These are phyloP conservation scores for Thraustochytrium striatum DNA, from an alignment of 352 stramenopile genomes.

Conservation along the genomic window DNA sequence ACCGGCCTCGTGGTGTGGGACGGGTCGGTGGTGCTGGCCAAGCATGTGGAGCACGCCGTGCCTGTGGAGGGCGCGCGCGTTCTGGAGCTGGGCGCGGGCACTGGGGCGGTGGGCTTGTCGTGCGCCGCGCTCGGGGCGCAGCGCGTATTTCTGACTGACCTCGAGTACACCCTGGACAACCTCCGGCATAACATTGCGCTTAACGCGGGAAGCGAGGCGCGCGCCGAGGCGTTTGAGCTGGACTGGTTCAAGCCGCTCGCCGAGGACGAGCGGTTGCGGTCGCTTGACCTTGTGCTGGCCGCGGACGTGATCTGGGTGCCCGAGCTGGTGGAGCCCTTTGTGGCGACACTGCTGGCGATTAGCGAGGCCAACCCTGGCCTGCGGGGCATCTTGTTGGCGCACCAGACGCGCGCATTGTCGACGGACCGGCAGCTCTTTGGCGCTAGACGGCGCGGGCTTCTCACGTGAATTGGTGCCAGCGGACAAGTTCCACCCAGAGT, in stretches of 20 bases:
- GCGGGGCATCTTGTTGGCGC: not conserved
- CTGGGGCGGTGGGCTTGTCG: slow-evolving; percentile 73
- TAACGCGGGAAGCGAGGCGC: slow-evolving; percentile 32
- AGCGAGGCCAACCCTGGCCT: not conserved
- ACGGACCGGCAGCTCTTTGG: slow-evolving; percentile 20
- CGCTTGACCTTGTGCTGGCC: slow-evolving; percentile 73
- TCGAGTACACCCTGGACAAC: slow-evolving; percentile 78
- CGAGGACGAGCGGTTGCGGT: slow-evolving; percentile 9
- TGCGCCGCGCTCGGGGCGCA: slow-evolving; percentile 67
- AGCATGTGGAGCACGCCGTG: slow-evolving; percentile 71
- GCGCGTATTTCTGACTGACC: slow-evolving; percentile 74
- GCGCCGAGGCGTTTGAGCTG: slow-evolving; percentile 13
- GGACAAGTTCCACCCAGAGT: slow-evolving; percentile 13
- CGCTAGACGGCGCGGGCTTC: not conserved
- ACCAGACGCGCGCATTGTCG: slow-evolving; percentile 1
- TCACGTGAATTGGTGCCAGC: not conserved
- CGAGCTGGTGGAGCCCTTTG: slow-evolving; percentile 73
- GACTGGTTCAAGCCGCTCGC: not conserved
- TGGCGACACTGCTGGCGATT: slow-evolving; percentile 63
- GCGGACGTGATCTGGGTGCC: slow-evolving; percentile 84
- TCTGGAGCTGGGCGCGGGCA: slow-evolving; percentile 75
- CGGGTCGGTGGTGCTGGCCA: slow-evolving; percentile 78
- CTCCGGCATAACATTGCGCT: slow-evolving; percentile 55
- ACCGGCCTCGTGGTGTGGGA: slow-evolving; percentile 84
- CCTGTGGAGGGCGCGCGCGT: slow-evolving; percentile 56